Evolutionary conservation across 345 rosid genomes (phyloP).

Genomic region (Aurinia saxatilis): DNA sequence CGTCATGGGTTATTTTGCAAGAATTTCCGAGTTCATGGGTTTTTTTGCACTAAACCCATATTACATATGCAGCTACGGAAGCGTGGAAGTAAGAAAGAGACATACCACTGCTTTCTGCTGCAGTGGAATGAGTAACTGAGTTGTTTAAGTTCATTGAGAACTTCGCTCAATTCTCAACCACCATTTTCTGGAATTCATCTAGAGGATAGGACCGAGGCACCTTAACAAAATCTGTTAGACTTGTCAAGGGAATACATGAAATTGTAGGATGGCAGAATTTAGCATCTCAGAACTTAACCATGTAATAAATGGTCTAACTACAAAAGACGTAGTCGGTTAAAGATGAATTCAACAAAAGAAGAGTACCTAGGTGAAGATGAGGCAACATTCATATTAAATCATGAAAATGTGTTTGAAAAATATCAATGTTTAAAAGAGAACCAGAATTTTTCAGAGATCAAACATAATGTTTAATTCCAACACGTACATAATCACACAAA

Average conservation of each 20-base stretch:
- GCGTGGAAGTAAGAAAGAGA: constrained; percentile 20
- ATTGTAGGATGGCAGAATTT: background rate
- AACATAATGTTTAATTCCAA: too few relatives aligned
- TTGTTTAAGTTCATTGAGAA: constrained; percentile 93
- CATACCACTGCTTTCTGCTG: constrained; percentile 88
- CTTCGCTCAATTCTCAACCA: constrained; percentile 82
- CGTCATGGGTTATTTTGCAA: too few relatives aligned
- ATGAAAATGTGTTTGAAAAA: too few relatives aligned
- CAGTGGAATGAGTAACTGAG: constrained; percentile 83
- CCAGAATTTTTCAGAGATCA: too few relatives aligned
- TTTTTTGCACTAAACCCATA: too few relatives aligned
- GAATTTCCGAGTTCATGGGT: too few relatives aligned
- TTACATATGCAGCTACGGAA: too few relatives aligned
- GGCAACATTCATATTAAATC: background rate
- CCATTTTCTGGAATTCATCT: constrained; percentile 77
- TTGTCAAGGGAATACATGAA: constrained; percentile 39
- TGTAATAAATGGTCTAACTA: background rate
- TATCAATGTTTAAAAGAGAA: too few relatives aligned
- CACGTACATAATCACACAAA: too few relatives aligned
- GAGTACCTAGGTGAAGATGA: background rate
- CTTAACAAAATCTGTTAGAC: constrained; percentile 62
- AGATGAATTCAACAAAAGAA: background rate
- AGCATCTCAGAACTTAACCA: constrained; percentile 6
- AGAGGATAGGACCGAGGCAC: constrained; percentile 53
- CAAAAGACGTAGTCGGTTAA: background rate